A percentile compares a stretch with the other conserved stretches of the same genome.
Evolutionary conservation across 164 flowering plant genomes (phyloP).

Genomic region (Sextonia rubra): DNA sequence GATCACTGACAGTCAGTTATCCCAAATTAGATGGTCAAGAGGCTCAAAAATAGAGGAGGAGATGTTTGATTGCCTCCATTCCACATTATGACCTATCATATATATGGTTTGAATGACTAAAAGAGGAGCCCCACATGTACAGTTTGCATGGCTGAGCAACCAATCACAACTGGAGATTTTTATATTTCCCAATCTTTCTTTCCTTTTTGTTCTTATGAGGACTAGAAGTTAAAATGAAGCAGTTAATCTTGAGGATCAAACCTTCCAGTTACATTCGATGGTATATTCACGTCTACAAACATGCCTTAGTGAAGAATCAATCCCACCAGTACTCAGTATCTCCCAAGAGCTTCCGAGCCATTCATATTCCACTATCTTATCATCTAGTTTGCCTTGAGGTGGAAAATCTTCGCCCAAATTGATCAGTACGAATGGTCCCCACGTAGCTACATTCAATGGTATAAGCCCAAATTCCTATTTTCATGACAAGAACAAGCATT

Average conservation of each 20-base stretch:
- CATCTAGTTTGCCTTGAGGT: conserved; percentile 21
- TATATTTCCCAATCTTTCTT: not conserved
- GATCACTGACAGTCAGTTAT: not conserved
- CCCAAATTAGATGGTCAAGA: not conserved
- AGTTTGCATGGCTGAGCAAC: not conserved
- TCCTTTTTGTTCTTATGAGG: not conserved
- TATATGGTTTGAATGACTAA: not conserved
- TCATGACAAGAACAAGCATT: conserved; percentile 12
- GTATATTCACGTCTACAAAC: conserved; percentile 78
- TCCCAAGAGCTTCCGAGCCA: conserved; percentile 83
- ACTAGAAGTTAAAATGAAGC: not conserved
- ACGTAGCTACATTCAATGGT: conserved; percentile 60
- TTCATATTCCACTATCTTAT: conserved; percentile 39
- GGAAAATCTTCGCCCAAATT: conserved; percentile 34
- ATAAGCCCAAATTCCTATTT: conserved; percentile 76
- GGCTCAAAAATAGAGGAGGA: not conserved
- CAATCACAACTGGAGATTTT: no score
- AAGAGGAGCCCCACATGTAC: not conserved
- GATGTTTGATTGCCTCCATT: not conserved
- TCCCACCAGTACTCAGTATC: conserved; percentile 44
- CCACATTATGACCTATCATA: not conserved
- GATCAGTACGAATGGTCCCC: conserved; percentile 88
- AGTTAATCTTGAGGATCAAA: conserved; percentile 15
- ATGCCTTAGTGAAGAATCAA: conserved; percentile 58
- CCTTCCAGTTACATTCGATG: conserved; percentile 97